These are phyloP conservation scores for Actinomortierella wolfii DNA, from an alignment of 371 early-diverging fungal genomes.

Conservation along the genomic window DNA sequence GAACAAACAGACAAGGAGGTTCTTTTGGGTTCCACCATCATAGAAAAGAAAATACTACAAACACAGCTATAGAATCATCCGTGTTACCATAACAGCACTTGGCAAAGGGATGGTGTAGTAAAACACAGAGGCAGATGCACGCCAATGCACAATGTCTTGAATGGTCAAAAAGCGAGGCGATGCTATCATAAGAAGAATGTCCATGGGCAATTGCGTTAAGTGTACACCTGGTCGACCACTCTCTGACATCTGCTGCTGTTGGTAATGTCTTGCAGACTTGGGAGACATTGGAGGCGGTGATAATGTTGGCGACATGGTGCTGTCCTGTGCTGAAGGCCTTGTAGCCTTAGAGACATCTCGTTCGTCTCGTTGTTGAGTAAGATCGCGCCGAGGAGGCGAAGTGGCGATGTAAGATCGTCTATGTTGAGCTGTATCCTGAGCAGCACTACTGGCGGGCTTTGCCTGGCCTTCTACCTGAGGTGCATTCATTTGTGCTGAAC, in stretches of 20 bases:
- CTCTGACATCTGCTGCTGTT: too few species aligned
- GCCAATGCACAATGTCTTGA: slow-evolving; percentile 42
- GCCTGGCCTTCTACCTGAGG: too few species aligned
- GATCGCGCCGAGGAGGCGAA: too few species aligned
- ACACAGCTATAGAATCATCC: too few species aligned
- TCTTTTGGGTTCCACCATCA: neutral
- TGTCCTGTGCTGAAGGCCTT: neutral
- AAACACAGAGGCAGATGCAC: slow-evolving; percentile 32
- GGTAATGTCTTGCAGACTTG: too few species aligned
- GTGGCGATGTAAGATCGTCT: too few species aligned
- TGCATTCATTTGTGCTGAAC: too few species aligned
- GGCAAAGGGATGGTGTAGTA: slow-evolving; percentile 37
- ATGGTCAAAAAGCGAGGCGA: slow-evolving; percentile 30
- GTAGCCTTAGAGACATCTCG: neutral
- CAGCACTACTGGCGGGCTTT: too few species aligned
- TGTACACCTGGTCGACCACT: too few species aligned
- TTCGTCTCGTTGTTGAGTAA: too few species aligned
- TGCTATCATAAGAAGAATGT: slow-evolving; percentile 37
- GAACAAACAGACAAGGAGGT: neutral
- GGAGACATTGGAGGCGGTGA: neutral
- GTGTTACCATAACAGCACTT: slow-evolving; percentile 31
- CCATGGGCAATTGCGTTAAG: slow-evolving; percentile 17
- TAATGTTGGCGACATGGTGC: neutral
- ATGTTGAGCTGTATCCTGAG: too few species aligned
- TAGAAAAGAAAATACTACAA: neutral